Evolutionary conservation across 1,139 yeast species (phyloP).

Genomic region (Scheffersomyces titani): DNA sequence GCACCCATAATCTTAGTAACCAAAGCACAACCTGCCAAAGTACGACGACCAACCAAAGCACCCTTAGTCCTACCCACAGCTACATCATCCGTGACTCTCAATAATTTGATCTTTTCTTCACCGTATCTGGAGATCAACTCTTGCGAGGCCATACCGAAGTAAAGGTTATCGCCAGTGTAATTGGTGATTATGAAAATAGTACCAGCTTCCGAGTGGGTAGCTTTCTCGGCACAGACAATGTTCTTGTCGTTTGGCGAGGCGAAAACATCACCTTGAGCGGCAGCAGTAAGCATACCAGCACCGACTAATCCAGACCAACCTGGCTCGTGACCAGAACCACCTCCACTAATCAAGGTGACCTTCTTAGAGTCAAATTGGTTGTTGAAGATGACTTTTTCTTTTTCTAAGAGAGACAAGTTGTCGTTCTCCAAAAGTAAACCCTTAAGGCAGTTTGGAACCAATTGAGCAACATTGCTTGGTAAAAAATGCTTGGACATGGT

Average conservation of each 20-base stretch:
- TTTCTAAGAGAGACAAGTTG: constrained; percentile 24
- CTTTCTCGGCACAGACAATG: constrained; percentile 37
- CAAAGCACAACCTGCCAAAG: constrained; percentile 48
- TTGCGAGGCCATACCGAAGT: constrained; percentile 37
- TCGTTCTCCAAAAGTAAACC: constrained; percentile 30
- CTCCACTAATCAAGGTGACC: constrained; percentile 42
- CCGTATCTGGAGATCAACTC: constrained; percentile 28
- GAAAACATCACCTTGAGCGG: constrained; percentile 48
- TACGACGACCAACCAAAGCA: constrained; percentile 50
- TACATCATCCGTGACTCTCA: constrained; percentile 44
- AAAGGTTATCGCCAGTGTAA: constrained; percentile 35
- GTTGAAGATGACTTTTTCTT: constrained; percentile 38
- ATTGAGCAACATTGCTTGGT: constrained; percentile 18
- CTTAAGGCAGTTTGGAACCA: constrained; percentile 21
- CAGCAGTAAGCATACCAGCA: constrained; percentile 44
- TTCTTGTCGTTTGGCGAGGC: constrained; percentile 47
- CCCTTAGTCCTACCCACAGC: constrained; percentile 47
- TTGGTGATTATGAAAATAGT: constrained; percentile 25
- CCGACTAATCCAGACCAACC: constrained; percentile 49
- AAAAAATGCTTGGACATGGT: constrained; percentile 17
- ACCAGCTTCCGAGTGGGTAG: constrained; percentile 24
- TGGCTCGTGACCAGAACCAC: constrained; percentile 52
- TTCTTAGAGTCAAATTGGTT: constrained; percentile 23
- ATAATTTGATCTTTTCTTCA: constrained; percentile 18
- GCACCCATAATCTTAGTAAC: constrained; percentile 50